phyloP scores from a whole-genome alignment of 2,329 filamentous ascomycete species.

The Fusarium foetens region DNA sequence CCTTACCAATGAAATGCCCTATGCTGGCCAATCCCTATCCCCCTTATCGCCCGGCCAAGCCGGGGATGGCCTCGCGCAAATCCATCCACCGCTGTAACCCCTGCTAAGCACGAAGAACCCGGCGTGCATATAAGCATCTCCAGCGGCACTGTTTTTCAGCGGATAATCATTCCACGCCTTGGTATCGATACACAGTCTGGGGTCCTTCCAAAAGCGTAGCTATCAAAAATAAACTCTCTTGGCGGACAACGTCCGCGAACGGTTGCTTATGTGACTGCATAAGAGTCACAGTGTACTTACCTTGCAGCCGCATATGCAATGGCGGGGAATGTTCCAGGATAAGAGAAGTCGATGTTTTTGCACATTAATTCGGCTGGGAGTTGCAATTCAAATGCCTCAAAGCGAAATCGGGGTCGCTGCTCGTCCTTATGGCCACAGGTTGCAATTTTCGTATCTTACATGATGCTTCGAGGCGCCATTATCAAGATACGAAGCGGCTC shows the following conservation, averaged over 20 bases:
- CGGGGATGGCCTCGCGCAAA: not conserved
- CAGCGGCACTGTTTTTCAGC: not conserved
- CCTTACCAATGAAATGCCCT: too few species aligned
- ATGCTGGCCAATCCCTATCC: not conserved
- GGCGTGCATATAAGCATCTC: not conserved
- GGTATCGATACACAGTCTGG: rapidly evolving
- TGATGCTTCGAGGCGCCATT: not conserved
- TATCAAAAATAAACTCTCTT: not conserved
- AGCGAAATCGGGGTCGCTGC: too few species aligned
- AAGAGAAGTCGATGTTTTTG: too few species aligned
- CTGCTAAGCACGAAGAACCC: not conserved
- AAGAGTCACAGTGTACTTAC: not conserved
- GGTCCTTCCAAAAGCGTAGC: not conserved
- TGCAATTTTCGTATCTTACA: not conserved
- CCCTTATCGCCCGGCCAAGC: not conserved
- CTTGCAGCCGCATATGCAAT: not conserved
- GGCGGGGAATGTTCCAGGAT: rapidly evolving
- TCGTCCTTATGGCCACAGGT: not conserved
- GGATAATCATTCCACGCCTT: not conserved
- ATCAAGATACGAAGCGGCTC: not conserved
- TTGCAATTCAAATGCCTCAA: not conserved
- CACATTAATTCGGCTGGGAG: not conserved
- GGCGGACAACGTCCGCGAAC: not conserved
- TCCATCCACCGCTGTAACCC: not conserved
- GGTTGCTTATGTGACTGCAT: not conserved